phyloP scores from a whole-genome alignment of 2,329 filamentous ascomycete genomes.

The Mycosphaerella arachidis region DNA sequence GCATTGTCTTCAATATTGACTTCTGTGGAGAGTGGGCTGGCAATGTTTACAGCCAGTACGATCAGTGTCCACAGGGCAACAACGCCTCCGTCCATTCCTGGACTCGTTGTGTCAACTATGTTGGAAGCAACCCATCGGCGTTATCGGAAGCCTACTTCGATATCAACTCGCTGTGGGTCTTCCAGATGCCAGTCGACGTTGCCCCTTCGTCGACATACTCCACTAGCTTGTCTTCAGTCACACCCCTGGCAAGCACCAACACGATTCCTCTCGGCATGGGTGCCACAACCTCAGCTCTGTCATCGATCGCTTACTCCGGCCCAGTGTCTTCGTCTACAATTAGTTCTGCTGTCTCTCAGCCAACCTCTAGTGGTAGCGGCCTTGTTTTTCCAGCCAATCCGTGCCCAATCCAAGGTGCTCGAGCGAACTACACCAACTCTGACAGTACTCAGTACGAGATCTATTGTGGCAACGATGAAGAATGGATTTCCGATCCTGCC shows the following conservation, averaged over 20 bases:
- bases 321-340: slow-evolving; percentile 22
- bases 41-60: slow-evolving; percentile 26
- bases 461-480: slow-evolving; percentile 5
- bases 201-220: slow-evolving; percentile 24
- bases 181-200: slow-evolving; percentile 30
- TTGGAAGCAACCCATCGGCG: slow-evolving; percentile 30
- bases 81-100: slow-evolving; percentile 13
- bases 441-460: slow-evolving; percentile 3
- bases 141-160: slow-evolving; percentile 39
- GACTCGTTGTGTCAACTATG: slow-evolving; percentile 31
- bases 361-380: background rate
- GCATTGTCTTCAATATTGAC: slow-evolving; percentile 38
- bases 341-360: background rate
- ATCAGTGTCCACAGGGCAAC: slow-evolving; percentile 28
- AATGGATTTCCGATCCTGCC: background rate
- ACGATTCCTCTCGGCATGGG: slow-evolving; percentile 27
- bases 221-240: slow-evolving; percentile 25
- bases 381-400: background rate
- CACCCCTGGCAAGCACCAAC: slow-evolving; percentile 19
- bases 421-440: background rate
- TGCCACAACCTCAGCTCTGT: slow-evolving; percentile 19
- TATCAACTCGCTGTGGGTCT: slow-evolving; percentile 39
- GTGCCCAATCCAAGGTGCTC: background rate
- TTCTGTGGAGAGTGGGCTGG: slow-evolving; percentile 39
- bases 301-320: slow-evolving; percentile 26